Base-by-base conservation (phyloP, 805 yeast genomes). In the Schwanniomyces sp. region DNA sequence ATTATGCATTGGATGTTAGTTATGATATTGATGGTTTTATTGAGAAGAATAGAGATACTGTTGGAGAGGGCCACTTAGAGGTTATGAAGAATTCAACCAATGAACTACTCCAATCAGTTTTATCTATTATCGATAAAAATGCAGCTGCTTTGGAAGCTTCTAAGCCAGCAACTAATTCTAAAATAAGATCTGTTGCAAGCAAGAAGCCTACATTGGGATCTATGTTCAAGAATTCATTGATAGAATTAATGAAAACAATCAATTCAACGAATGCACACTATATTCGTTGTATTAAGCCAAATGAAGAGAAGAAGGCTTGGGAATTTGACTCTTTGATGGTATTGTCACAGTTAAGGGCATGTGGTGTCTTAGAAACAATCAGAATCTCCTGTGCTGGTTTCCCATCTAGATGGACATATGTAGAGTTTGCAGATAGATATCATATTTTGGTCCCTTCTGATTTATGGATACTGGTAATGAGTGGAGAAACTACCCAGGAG, bases 361-460 rank as follows among this genome's bases (percentile, higher is more conserved):
- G 99, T 76, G 99, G 99, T 86, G 98, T 92, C 41, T 76, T 92
- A 56, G 99, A 94, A 66, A 94, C 99, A 1, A 92, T 92, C 62
- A 78, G 96, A 61, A 92, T 92, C 41, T 91, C 97, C 1, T 91
- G 97, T 72, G 97, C 96, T 43, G 99, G 99, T 36, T 92, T 91
- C 79, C 99, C 99, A 14, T 86, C 97, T 0, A 79, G 97, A 63
- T 90, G 97, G 91, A 82, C 96, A 2, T 94, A 90, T 63, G 91
- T 85, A 44, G 98, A 94, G 63, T 92, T 92, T 74, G 96, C 91
- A 16, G 80, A 84, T 52, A 81, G 97, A 61, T 92, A 91, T 65
- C 92, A 90, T 61, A 84, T 91, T 61, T 76, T 92, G 49, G 82
- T 91, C 36, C 80, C 84, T 36, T 86, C 97, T 0, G 71, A 74